Percentiles rank a stretch among this genome's conserved stretches.
Evolutionary conservation across 139 green algal species (phyloP).

Genomic region (Closterium sp.): DNA sequence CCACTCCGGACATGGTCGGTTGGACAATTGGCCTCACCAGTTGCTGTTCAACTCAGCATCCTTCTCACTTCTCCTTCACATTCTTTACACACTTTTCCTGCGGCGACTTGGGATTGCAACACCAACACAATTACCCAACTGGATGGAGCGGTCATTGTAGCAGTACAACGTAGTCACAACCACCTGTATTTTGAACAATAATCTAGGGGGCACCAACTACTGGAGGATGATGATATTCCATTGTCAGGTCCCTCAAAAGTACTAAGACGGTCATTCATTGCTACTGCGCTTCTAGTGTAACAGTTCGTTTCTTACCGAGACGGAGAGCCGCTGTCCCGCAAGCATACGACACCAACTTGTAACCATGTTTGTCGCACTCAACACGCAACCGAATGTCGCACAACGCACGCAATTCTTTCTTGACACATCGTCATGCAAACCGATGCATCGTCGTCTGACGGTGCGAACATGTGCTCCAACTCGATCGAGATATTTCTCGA

Average conservation of each 20-base stretch:
- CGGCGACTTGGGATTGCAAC: not conserved
- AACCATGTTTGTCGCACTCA: not conserved
- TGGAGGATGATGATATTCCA: not conserved
- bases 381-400: not conserved
- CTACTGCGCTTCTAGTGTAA: no score
- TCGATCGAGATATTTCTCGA: not conserved
- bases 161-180: not conserved
- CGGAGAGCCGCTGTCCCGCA: no score
- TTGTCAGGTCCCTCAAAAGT: no score
- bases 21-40: not conserved
- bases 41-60: constrained; percentile 5
- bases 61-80: not conserved
- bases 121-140: not conserved
- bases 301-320: no score
- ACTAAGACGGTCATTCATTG: no score
- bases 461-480: not conserved
- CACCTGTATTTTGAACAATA: not conserved
- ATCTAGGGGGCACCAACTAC: not conserved
- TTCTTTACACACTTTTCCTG: constrained; percentile 2
- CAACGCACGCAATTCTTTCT: not conserved
- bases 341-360: no score
- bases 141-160: not conserved
- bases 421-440: no score
- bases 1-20: not conserved
- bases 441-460: no score